These are phyloP conservation scores for Sisymbrium irio DNA, from an alignment of 345 rosid species.

Conservation along the genomic window DNA sequence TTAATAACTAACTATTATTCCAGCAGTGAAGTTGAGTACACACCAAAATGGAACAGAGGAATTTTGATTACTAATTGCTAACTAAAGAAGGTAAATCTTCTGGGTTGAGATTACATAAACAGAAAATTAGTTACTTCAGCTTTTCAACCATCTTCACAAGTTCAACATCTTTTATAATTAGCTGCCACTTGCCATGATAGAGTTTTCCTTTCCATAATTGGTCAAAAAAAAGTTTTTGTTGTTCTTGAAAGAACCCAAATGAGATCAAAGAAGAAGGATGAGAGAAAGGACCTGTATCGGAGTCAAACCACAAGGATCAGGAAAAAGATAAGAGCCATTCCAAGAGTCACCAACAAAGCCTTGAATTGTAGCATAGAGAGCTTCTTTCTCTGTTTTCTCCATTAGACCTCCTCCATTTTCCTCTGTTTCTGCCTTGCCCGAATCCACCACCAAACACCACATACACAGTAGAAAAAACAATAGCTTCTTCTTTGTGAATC, in stretches of 20 bases:
- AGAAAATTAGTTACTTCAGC: not conserved
- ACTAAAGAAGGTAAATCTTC: not conserved
- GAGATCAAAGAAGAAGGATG: constrained; percentile 14
- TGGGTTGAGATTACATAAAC: constrained; percentile 6
- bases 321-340: constrained; percentile 91
- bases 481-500: not conserved
- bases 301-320: constrained; percentile 99
- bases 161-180: not conserved
- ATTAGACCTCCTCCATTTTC: constrained; percentile 56
- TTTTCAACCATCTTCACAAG: not conserved
- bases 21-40: not conserved
- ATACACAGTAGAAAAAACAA: constrained; percentile 40
- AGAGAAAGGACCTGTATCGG: constrained; percentile 68
- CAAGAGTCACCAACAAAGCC: constrained; percentile 88
- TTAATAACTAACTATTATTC: not conserved
- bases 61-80: not conserved
- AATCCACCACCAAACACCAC: constrained; percentile 35
- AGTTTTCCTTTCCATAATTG: not conserved
- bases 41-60: constrained; percentile 3
- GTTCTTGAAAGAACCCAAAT: not conserved
- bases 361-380: constrained; percentile 69
- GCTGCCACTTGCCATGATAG: not conserved
- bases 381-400: constrained; percentile 66
- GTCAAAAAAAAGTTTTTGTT: not conserved
- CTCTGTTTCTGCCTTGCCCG: constrained; percentile 45